Evolutionary conservation across 495 filamentous ascomycete species (phyloP).

Genomic region (Aspergillus panamensis): DNA sequence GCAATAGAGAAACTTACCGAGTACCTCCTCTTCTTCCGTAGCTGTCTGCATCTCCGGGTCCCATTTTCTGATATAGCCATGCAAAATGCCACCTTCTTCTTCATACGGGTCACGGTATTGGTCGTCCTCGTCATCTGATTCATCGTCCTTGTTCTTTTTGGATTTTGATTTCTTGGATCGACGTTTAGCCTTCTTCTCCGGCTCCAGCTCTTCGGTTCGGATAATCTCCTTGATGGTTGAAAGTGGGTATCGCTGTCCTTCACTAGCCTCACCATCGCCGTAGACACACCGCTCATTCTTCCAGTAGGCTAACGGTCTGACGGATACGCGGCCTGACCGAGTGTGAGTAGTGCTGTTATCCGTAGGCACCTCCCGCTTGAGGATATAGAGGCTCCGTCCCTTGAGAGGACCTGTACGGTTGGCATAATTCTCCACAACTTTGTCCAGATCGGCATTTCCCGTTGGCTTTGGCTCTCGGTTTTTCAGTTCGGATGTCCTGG

Average conservation of each 20-base stretch:
- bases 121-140: constrained; percentile 49
- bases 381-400: constrained; percentile 62
- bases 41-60: constrained; percentile 49
- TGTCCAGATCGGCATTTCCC: constrained; percentile 35
- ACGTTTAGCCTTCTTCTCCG: constrained; percentile 35
- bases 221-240: constrained; percentile 71
- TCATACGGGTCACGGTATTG: constrained; percentile 57
- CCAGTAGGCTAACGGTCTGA: constrained; percentile 85
- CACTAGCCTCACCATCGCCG: constrained; percentile 52
- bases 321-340: constrained; percentile 54
- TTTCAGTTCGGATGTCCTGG: constrained; percentile 26
- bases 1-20: constrained; percentile 39
- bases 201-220: constrained; percentile 61
- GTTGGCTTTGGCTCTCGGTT: constrained; percentile 13
- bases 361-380: constrained; percentile 63
- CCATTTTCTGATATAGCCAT: constrained; percentile 57
- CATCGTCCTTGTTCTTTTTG: constrained; percentile 34
- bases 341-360: constrained; percentile 47
- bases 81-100: constrained; percentile 52
- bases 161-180: constrained; percentile 35
- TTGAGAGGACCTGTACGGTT: constrained; percentile 45
- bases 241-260: constrained; percentile 53
- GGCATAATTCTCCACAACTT: constrained; percentile 42
- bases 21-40: constrained; percentile 54
- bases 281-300: constrained; percentile 74